Evolutionary conservation across 2,329 filamentous ascomycete genomes (phyloP).

Genomic region (Fusarium nisikadoi): DNA sequence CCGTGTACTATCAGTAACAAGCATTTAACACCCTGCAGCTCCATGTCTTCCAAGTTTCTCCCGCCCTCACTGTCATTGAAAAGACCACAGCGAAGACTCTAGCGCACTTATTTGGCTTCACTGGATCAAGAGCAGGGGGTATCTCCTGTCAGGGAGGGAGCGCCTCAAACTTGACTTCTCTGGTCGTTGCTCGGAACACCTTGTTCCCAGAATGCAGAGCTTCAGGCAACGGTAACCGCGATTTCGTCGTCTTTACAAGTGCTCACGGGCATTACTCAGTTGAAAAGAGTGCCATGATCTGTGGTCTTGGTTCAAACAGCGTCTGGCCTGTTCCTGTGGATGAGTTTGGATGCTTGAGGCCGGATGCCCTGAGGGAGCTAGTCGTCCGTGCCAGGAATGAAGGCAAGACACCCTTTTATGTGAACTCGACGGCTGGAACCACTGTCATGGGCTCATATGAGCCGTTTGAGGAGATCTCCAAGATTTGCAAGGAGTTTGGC

Average conservation of each 20-base stretch:
- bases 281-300: constrained; percentile 92
- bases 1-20: neutral
- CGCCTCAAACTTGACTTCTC: constrained; percentile 84
- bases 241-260: constrained; percentile 88
- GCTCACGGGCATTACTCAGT: constrained; percentile 93
- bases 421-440: constrained; percentile 95
- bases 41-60: constrained; percentile 94
- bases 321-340: constrained; percentile 84
- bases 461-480: constrained; percentile 75
- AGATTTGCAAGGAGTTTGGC: constrained; percentile 75
- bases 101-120: constrained; percentile 81
- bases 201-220: constrained; percentile 83
- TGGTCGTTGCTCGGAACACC: constrained; percentile 88
- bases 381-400: constrained; percentile 70
- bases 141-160: constrained; percentile 85
- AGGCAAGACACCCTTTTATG: constrained; percentile 88
- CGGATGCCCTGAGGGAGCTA: constrained; percentile 70
- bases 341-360: constrained; percentile 74
- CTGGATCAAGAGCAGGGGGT: constrained; percentile 75
- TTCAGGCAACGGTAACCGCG: constrained; percentile 71
- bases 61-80: constrained; percentile 86
- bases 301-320: constrained; percentile 80
- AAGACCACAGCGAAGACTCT: constrained; percentile 81
- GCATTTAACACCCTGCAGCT: constrained; percentile 30
- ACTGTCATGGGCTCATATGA: constrained; percentile 93